Percentiles rank a stretch among this genome's conserved stretches.
These are phyloP conservation scores for Suillus fuscotomentosus DNA, from an alignment of 768 basidiomycete species.

Conservation along the genomic window DNA sequence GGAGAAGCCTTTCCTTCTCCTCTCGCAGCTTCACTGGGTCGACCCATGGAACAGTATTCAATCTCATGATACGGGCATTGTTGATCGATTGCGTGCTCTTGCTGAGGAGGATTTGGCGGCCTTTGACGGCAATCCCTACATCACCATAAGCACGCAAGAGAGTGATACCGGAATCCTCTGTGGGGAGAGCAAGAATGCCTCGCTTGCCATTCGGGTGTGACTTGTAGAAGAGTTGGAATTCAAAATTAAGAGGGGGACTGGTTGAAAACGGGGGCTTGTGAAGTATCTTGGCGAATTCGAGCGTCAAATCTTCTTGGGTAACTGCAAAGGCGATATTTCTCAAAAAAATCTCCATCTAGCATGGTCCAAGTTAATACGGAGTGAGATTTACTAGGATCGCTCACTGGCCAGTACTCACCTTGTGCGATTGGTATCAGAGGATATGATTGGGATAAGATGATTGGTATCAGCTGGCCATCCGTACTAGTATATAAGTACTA, in stretches of 20 bases:
- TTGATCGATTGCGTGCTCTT: slow-evolving; percentile 22
- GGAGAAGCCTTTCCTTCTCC: slow-evolving; percentile 24
- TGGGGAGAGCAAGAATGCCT: slow-evolving; percentile 33
- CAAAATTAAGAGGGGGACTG: slow-evolving; percentile 30
- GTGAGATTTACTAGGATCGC: neutral
- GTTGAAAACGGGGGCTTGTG: slow-evolving; percentile 34
- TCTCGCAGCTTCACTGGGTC: slow-evolving; percentile 26
- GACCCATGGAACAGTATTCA: slow-evolving; percentile 27
- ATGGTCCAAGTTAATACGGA: neutral
- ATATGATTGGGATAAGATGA: neutral
- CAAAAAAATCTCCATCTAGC: slow-evolving; percentile 36
- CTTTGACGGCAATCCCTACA: slow-evolving; percentile 27
- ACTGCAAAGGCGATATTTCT: slow-evolving; percentile 26
- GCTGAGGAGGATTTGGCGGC: slow-evolving; percentile 18
- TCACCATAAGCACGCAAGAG: slow-evolving; percentile 29
- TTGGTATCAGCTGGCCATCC: neutral
- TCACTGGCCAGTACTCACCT: slow-evolving; percentile 17
- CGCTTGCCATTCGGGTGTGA: slow-evolving; percentile 18
- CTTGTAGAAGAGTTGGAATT: slow-evolving; percentile 28
- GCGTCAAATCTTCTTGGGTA: slow-evolving; percentile 28
- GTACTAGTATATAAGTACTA: neutral
- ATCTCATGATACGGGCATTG: slow-evolving; percentile 18
- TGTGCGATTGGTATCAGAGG: slow-evolving; percentile 3
- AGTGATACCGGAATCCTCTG: slow-evolving; percentile 10
- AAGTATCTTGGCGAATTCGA: slow-evolving; percentile 31